A percentile compares a stretch with the other conserved stretches of the same genome.
phyloP scores from a whole-genome alignment of 129 eudicot genomes.

The Calendula officinalis region DNA sequence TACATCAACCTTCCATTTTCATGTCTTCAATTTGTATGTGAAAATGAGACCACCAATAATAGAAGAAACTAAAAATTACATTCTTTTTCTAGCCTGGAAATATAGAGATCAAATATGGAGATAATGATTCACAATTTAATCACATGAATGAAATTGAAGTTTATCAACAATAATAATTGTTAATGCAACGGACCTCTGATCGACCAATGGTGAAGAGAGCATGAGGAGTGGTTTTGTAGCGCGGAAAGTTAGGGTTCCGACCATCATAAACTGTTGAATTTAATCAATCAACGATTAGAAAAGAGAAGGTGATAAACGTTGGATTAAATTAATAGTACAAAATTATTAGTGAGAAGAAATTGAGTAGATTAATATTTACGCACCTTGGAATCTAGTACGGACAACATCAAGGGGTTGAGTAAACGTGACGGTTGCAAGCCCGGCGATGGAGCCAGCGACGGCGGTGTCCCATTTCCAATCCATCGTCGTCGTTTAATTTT shows the following conservation, averaged over 20 bases:
- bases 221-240: constrained; percentile 77
- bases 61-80: not conserved
- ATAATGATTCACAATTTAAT: not conserved
- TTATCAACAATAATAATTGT: not conserved
- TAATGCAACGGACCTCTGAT: constrained; percentile 53
- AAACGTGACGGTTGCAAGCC: constrained; percentile 86
- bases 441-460: constrained; percentile 90
- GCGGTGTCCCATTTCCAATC: constrained; percentile 93
- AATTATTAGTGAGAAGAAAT: too few relatives aligned
- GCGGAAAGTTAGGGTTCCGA: constrained; percentile 61
- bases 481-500: constrained; percentile 22
- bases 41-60: constrained; percentile 1
- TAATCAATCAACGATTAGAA: constrained; percentile 9
- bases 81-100: not conserved
- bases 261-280: constrained; percentile 74
- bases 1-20: constrained; percentile 11
- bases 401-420: constrained; percentile 96
- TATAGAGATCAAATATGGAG: not conserved
- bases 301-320: not conserved
- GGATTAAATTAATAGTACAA: not conserved
- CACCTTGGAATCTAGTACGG: constrained; percentile 96
- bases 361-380: constrained; percentile 1
- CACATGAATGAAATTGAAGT: not conserved
- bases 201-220: constrained; percentile 94
- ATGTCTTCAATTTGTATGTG: constrained; percentile 5